phyloP scores from a whole-genome alignment of 805 yeast species.

The Hanseniaspora valbyensis region DNA sequence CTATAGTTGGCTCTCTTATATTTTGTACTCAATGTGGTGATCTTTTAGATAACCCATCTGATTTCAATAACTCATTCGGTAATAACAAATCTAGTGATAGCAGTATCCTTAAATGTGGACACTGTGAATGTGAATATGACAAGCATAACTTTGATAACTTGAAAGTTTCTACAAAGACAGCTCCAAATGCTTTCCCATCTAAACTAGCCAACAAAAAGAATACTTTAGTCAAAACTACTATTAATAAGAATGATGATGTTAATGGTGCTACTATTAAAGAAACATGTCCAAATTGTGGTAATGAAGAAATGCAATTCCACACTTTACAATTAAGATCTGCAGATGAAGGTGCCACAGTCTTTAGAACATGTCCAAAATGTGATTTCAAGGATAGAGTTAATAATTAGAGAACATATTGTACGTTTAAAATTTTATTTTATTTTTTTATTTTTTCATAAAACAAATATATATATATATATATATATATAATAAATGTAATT shows the following conservation, averaged over 20 bases:
- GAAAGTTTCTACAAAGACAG: slow-evolving; percentile 76
- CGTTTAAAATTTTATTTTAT: background rate
- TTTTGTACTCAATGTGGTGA: slow-evolving; percentile 92
- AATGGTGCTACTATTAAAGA: slow-evolving; percentile 90
- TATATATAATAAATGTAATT: too few relatives aligned
- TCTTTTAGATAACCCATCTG: slow-evolving; percentile 51
- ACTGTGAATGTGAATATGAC: slow-evolving; percentile 35
- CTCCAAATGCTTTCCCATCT: slow-evolving; percentile 92
- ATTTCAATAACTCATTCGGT: slow-evolving; percentile 9
- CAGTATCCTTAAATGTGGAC: slow-evolving; percentile 22
- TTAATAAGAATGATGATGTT: slow-evolving; percentile 72
- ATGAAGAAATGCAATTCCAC: slow-evolving; percentile 96
- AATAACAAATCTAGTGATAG: slow-evolving; percentile 33
- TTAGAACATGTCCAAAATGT: slow-evolving; percentile 90
- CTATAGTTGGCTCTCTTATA: slow-evolving; percentile 88
- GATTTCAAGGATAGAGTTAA: slow-evolving; percentile 90
- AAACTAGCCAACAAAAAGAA: slow-evolving; percentile 56
- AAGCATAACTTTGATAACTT: slow-evolving; percentile 52
- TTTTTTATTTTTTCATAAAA: background rate
- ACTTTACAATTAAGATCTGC: slow-evolving; percentile 94
- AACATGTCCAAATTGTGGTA: slow-evolving; percentile 96
- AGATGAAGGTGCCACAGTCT: slow-evolving; percentile 99
- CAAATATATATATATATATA: background rate
- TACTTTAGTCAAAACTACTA: slow-evolving; percentile 79
- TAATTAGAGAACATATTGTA: slow-evolving; percentile 32